Evolutionary conservation across 305 asterid species (phyloP).

Genomic region (Solanum chacoense): DNA sequence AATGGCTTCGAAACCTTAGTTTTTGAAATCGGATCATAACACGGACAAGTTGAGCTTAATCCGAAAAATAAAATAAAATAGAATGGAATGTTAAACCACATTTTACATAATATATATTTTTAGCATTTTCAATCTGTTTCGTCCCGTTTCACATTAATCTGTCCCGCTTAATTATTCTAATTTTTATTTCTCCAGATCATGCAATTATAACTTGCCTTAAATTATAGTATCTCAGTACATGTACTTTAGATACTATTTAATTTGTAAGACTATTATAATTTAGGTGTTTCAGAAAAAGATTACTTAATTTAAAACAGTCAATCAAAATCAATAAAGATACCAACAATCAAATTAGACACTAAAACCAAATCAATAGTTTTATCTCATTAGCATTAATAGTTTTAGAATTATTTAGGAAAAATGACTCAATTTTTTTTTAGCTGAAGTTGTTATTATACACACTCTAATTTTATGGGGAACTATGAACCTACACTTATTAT

Average conservation of each 20-base stretch:
- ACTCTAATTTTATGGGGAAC: neutral
- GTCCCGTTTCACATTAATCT: neutral
- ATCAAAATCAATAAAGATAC: neutral
- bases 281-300: neutral
- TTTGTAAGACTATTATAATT: neutral
- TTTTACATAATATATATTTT: too few species aligned
- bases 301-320: neutral
- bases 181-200: neutral
- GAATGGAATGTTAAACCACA: too few species aligned
- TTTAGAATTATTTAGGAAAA: neutral
- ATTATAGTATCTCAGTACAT: neutral
- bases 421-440: too few species aligned
- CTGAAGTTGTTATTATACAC: neutral
- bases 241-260: neutral
- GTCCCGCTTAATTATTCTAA: too few species aligned
- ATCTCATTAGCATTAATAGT: neutral
- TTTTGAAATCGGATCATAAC: too few species aligned
- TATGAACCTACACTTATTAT: neutral
- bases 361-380: neutral
- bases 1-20: too few species aligned
- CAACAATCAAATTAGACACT: neutral
- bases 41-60: too few species aligned
- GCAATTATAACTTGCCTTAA: neutral
- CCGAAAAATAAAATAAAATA: too few species aligned
- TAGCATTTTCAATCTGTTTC: too few species aligned